These are phyloP conservation scores for Nannizziopsis arthrosporioides DNA, from an alignment of 2,329 filamentous ascomycete genomes.

Conservation along the genomic window DNA sequence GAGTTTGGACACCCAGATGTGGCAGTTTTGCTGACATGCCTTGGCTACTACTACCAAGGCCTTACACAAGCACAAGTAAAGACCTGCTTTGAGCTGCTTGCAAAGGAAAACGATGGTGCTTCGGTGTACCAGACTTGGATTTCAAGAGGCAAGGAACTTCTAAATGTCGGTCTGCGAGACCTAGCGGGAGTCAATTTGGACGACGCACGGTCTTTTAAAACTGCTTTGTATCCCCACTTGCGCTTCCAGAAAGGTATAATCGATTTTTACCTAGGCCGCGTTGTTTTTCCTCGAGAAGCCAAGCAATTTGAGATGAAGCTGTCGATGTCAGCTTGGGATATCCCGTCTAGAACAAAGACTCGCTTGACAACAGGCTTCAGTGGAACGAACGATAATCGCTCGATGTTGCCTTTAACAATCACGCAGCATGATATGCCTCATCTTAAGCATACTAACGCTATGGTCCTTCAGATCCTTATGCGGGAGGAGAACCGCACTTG, in stretches of 20 bases:
- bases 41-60: conserved; percentile 48
- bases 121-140: conserved; percentile 36
- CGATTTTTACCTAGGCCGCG: conserved; percentile 47
- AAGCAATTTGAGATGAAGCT: conserved; percentile 51
- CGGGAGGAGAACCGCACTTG: conserved; percentile 35
- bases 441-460: conserved; percentile 51
- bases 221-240: conserved; percentile 14
- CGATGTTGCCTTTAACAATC: conserved; percentile 44
- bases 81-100: conserved; percentile 37
- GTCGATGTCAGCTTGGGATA: conserved; percentile 53
- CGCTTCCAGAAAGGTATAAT: conserved; percentile 25
- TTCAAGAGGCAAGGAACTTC: conserved; percentile 18
- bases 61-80: conserved; percentile 42
- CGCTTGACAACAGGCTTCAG: conserved; percentile 52
- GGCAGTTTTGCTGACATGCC: conserved; percentile 43
- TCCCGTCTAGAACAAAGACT: conserved; percentile 35
- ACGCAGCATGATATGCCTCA: conserved; percentile 40
- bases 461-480: conserved; percentile 48
- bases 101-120: conserved; percentile 41
- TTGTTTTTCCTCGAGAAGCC: conserved; percentile 49
- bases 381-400: conserved; percentile 50
- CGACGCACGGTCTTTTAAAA: conserved; percentile 29
- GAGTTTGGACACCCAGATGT: conserved; percentile 54
- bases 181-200: conserved; percentile 47
- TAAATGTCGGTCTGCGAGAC: conserved; percentile 31